phyloP scores from a whole-genome alignment of 1,284 basidiomycete genomes.

The Thecaphora thlaspeos region DNA sequence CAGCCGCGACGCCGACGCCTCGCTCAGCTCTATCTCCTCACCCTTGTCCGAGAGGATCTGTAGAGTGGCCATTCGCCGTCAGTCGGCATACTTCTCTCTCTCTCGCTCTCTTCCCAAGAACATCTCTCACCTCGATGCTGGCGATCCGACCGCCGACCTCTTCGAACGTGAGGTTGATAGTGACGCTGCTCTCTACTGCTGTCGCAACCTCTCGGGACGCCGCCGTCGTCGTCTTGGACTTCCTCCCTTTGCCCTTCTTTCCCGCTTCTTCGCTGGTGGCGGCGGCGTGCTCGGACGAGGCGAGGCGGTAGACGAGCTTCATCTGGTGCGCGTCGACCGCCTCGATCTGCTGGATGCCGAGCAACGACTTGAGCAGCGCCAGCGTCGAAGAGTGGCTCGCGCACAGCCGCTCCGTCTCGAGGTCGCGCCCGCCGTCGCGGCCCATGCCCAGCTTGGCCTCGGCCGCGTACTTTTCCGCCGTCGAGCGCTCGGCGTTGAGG shows the following conservation, averaged over 20 bases:
- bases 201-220: slow-evolving; percentile 7
- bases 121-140: slow-evolving; percentile 17
- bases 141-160: slow-evolving; percentile 36
- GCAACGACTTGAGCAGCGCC: slow-evolving; percentile 21
- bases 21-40: slow-evolving; percentile 34
- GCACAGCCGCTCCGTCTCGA: slow-evolving; percentile 44
- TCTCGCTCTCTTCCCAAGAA: no score
- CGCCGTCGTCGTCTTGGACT: slow-evolving; percentile 28
- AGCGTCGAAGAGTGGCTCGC: slow-evolving; percentile 34
- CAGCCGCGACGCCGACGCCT: slow-evolving; percentile 26
- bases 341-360: slow-evolving; percentile 36
- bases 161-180: slow-evolving; percentile 28
- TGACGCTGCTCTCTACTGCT: slow-evolving; percentile 22
- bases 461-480: slow-evolving; percentile 46
- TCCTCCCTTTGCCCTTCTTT: slow-evolving; percentile 3
- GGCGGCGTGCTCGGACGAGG: no score
- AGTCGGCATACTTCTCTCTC: no score
- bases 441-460: slow-evolving; percentile 47
- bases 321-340: slow-evolving; percentile 21
- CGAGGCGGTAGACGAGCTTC: slow-evolving; percentile 31
- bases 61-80: background rate
- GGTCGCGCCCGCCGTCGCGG: slow-evolving; percentile 41
- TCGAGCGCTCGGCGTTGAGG: slow-evolving; percentile 43
- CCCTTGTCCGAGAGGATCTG: slow-evolving; percentile 15
- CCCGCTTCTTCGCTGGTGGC: slow-evolving; percentile 13